phyloP scores from a whole-genome alignment of 768 basidiomycete species.

The Tylopilus vinaceipallidus region DNA sequence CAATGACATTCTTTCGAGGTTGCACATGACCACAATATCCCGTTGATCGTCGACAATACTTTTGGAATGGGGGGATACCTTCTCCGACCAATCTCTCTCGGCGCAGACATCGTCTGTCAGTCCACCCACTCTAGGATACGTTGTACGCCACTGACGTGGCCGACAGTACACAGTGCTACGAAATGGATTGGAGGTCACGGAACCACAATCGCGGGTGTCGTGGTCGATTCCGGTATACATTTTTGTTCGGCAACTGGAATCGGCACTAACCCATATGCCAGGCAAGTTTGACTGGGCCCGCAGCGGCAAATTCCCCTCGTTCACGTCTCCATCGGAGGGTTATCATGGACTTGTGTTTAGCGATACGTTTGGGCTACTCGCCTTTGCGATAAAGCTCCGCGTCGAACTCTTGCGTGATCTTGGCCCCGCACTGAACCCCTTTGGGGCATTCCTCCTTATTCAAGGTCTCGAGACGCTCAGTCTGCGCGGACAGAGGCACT shows the following conservation, averaged over 20 bases:
- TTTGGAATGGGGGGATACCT: conserved; percentile 63
- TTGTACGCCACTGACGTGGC: background rate
- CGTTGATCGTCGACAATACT: conserved; percentile 65
- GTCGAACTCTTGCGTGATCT: conserved; percentile 53
- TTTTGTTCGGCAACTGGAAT: background rate
- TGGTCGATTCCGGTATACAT: conserved; percentile 53
- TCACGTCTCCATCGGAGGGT: conserved; percentile 53
- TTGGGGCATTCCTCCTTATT: conserved; percentile 56
- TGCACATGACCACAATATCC: conserved; percentile 59
- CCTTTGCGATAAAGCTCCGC: conserved; percentile 52
- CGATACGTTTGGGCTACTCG: conserved; percentile 49
- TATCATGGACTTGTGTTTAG: conserved; percentile 54
- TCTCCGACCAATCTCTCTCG: conserved; percentile 51
- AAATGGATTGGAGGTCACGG: conserved; percentile 72
- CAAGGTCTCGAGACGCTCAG: conserved; percentile 65
- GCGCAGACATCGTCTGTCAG: conserved; percentile 53
- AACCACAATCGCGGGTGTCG: conserved; percentile 63
- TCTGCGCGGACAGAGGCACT: conserved; percentile 57
- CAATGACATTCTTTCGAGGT: conserved; percentile 33
- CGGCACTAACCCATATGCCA: conserved; percentile 10
- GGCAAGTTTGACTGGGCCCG: conserved; percentile 58
- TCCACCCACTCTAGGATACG: background rate
- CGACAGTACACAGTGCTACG: conserved; percentile 52
- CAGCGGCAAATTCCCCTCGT: conserved; percentile 54
- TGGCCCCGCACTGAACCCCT: conserved; percentile 53